Base-by-base conservation (phyloP, 768 basidiomycete species). In the Grammothele lineata region DNA sequence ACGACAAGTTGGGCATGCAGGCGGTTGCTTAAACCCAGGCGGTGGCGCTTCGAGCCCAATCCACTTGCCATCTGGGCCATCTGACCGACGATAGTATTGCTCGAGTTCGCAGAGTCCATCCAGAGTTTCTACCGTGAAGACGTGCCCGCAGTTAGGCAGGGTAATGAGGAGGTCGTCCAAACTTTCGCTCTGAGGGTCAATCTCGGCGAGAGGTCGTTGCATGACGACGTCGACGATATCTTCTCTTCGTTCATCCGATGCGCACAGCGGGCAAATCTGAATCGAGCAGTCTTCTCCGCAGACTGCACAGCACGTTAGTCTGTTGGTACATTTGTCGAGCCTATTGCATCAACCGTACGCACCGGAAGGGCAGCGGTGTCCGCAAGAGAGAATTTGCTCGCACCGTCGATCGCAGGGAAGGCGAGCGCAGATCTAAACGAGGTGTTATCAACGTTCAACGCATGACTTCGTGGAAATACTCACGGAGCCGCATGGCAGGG, bases 321-420 rank as follows among this genome's bases (percentile, higher is more conserved):
- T n/a, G 18, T n/a, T n/a, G n/a, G n/a, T n/a, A n/a, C n/a, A n/a
- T n/a, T n/a, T n/a, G n/a, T n/a, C n/a, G n/a, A n/a, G n/a, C n/a
- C n/a, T n/a, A n/a, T n/a, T n/a, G n/a, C n/a, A n/a, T n/a, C n/a
- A n/a, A n/a, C n/a, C n/a, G 35, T 5, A 58, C 70, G 41, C 57
- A 85, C 85, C 75, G 27, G 84, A 86, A 14, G 83, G 80, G 52
- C 86, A 87, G 27, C 54, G 67, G 58, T 86, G 84, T 9, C 83
- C 81, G 58, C 85, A 87, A 5, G 33, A 2, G 10, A 87, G 68
- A 0, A 43, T n/a, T 11, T 67, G 67, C 12, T 62, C 53, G 47
- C 85, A 87, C 0, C 70, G 73, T 37, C 61, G 44, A 49, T 87
- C 78, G 51, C 85, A 86, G 2, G 85, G 85, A 1, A 84, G 59